Percentiles rank a stretch among this genome's conserved stretches.
Conservation (phyloP, 306 rosid species). For the Vicia faba region DNA sequence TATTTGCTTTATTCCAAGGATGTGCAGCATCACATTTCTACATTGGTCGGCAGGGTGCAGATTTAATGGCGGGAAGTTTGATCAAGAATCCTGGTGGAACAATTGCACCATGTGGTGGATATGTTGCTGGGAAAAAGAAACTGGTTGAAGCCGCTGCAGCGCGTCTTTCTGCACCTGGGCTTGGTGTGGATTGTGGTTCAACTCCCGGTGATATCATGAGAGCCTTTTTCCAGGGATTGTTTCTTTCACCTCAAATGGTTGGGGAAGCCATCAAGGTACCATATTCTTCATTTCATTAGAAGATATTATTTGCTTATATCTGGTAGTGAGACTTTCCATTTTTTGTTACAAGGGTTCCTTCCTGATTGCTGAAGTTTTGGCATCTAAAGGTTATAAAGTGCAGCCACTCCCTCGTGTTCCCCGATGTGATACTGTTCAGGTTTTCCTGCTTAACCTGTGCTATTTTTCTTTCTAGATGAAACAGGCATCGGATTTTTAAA, state of each 20-base stretch:
- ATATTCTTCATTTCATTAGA: conserved; percentile 26
- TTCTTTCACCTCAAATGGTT: conserved; percentile 99
- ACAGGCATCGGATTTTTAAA: neutral
- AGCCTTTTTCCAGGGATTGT: conserved; percentile 85
- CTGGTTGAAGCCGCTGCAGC: conserved; percentile 90
- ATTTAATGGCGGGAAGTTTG: conserved; percentile 90
- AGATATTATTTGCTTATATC: conserved; percentile 19
- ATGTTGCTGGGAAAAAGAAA: conserved; percentile 75
- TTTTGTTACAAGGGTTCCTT: conserved; percentile 66
- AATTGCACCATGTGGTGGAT: conserved; percentile 93
- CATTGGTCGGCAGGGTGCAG: conserved; percentile 73
- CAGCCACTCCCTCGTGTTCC: conserved; percentile 83
- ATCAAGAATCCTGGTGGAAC: conserved; percentile 98
- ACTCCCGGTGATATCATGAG: conserved; percentile 88
- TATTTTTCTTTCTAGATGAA: neutral
- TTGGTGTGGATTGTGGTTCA: conserved; percentile 87
- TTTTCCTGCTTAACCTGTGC: conserved; percentile 33
- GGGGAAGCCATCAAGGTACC: conserved; percentile 94
- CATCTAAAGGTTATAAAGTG: conserved; percentile 77
- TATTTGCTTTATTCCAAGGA: conserved; percentile 36
- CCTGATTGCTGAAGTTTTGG: conserved; percentile 86
- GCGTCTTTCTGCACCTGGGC: conserved; percentile 93
- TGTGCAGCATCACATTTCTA: conserved; percentile 28
- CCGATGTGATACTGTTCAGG: conserved; percentile 86
- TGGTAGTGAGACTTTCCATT: conserved; percentile 28